A percentile compares a stretch with the other conserved stretches of the same genome.
These are phyloP conservation scores for Helenozyma baotianmanensis DNA, from an alignment of 805 yeast species.

Conservation along the genomic window DNA sequence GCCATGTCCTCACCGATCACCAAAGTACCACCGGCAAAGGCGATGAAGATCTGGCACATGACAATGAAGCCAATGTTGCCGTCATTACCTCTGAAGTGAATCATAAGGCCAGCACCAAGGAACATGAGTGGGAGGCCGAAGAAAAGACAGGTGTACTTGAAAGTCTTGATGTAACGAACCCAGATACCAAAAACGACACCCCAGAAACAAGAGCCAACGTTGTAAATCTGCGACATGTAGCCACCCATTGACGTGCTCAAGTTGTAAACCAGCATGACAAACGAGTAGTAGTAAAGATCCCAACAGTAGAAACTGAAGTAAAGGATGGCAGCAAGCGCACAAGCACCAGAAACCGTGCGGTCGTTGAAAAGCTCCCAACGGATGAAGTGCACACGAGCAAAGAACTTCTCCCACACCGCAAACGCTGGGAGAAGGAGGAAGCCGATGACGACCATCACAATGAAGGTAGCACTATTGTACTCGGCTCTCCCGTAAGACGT, in stretches of 20 bases:
- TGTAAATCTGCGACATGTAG: slow-evolving; percentile 3
- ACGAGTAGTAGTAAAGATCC: slow-evolving; percentile 2
- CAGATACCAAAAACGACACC: not conserved
- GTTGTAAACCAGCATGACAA: slow-evolving; percentile 2
- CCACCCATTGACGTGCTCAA: slow-evolving; percentile 1
- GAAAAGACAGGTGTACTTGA: slow-evolving; percentile 3
- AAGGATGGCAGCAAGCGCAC: slow-evolving; percentile 4
- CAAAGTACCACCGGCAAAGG: slow-evolving; percentile 1
- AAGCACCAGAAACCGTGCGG: slow-evolving; percentile 22
- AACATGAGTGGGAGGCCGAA: slow-evolving; percentile 3
- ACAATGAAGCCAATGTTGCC: slow-evolving; percentile 1
- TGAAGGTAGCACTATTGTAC: slow-evolving; percentile 3
- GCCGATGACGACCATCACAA: slow-evolving; percentile 2
- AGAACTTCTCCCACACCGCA: slow-evolving; percentile 8
- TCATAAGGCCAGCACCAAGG: slow-evolving; percentile 3
- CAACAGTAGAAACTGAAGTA: slow-evolving; percentile 5
- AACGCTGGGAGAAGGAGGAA: slow-evolving; percentile 12
- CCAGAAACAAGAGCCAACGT: slow-evolving; percentile 3
- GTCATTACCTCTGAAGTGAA: not conserved
- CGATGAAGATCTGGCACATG: slow-evolving; percentile 4
- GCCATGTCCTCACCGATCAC: slow-evolving; percentile 18
- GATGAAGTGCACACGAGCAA: slow-evolving; percentile 21
- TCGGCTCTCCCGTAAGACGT: not conserved
- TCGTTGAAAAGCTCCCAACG: slow-evolving; percentile 19
- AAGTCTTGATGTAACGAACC: slow-evolving; percentile 2